Evolutionary conservation across 495 filamentous ascomycete species (phyloP), one percentile per base, ranked within the genome.

Genomic region (Podospora pseudopauciseta): DNA sequence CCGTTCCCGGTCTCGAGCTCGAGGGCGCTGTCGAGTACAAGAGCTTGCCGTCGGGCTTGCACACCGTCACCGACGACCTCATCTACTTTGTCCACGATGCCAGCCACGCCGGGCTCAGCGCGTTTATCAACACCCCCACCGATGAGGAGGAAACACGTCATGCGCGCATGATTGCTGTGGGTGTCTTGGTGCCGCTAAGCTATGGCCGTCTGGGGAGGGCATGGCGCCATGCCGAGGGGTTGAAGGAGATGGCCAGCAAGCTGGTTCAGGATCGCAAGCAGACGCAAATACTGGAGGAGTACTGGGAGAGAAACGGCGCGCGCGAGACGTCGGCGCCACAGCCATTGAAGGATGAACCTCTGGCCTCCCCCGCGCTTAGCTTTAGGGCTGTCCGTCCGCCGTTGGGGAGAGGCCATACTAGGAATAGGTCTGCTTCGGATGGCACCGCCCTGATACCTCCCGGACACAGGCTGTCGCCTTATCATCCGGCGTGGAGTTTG

Each of bases 1-100:
- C 90, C 19, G 77, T 86, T 5, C 83, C 87, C 19, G 90, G 87
- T 56, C 88, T 97, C 63, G 86, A 92, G 68, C 85, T 99, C 59
- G 92, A 96, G 75, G 92, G 92, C 54, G 88, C 88, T 57, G 93
- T 98, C 64, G 95, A 99, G 77, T 99, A 91, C 85, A 97, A 97
- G 79, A 94, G 81, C 64, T 84, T 99, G 56, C 95, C 95, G 1
- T 97, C 94, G 0, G 95, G 95, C 53, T 79, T 97, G 58, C 95
- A 99, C 81, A 91, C 91, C 67, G 91, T 97, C 11, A 82, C 89
- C 59, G 87, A 92, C 64, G 95, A 99, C 77, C 81, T 97, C 16
- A 90, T 99, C 65, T 97, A 97, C 78, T 99, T 97, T 77, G 86
- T 95, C 28, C 92, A 98, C 74, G 87, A 89, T 66, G 80, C 81